Evolutionary conservation across 305 asterid genomes (phyloP).

Genomic region (Nicotiana rustica): DNA sequence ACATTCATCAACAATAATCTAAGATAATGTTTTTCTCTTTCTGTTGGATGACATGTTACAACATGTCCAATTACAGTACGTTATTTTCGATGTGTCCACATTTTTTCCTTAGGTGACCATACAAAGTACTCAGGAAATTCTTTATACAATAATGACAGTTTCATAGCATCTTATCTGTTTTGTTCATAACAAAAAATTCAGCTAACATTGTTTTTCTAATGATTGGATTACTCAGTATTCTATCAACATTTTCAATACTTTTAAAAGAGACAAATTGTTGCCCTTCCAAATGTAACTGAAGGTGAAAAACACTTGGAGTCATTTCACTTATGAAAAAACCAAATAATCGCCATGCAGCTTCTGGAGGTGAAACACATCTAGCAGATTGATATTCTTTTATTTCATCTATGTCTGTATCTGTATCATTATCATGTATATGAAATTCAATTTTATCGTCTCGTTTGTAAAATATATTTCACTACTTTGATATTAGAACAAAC

Average conservation of each 20-base stretch:
- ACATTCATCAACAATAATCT: slow-evolving; percentile 15
- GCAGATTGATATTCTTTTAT: not conserved
- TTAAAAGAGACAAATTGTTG: not conserved
- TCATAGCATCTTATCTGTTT: not conserved
- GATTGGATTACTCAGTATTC: not conserved
- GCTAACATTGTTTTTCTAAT: not conserved
- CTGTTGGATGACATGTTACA: not conserved
- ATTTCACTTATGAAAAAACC: not conserved
- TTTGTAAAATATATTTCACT: slow-evolving; percentile 10
- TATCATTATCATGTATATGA: no score
- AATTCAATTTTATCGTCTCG: not conserved
- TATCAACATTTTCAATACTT: not conserved
- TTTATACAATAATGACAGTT: not conserved
- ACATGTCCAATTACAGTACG: not conserved
- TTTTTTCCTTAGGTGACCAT: not conserved
- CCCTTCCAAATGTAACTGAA: slow-evolving; percentile 2
- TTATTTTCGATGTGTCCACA: not conserved
- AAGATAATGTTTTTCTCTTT: slow-evolving; percentile 23
- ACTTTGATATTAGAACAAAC: not conserved
- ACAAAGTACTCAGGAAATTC: slow-evolving; percentile 1
- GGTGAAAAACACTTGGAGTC: not conserved
- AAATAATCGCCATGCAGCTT: not conserved
- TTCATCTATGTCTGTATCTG: not conserved
- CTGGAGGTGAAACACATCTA: slow-evolving; percentile 32
- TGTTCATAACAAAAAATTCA: not conserved